phyloP scores from a whole-genome alignment of 2,329 filamentous ascomycete genomes.

The Penicillium vulpinum region DNA sequence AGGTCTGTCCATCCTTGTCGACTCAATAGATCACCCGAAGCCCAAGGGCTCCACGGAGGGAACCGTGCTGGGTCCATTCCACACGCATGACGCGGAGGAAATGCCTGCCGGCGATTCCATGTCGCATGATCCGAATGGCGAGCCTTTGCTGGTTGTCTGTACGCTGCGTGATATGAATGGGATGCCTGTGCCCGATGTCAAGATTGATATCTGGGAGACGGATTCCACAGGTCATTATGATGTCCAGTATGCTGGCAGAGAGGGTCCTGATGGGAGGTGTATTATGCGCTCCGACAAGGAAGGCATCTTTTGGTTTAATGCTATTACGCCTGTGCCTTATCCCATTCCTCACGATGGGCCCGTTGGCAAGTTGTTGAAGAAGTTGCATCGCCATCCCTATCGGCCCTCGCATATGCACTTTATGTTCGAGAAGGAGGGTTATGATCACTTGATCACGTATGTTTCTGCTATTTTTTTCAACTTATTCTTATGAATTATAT shows the following conservation, averaged over 20 bases:
- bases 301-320: constrained; percentile 81
- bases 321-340: constrained; percentile 81
- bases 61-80: constrained; percentile 78
- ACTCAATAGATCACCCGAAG: constrained; percentile 82
- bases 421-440: constrained; percentile 80
- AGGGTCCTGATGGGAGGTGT: constrained; percentile 69
- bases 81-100: constrained; percentile 71
- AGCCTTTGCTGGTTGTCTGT: constrained; percentile 72
- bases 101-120: constrained; percentile 60
- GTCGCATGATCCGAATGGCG: constrained; percentile 67
- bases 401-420: constrained; percentile 81
- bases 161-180: constrained; percentile 66
- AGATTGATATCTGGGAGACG: constrained; percentile 83
- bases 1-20: constrained; percentile 75
- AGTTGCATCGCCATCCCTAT: constrained; percentile 72
- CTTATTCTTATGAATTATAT: background rate
- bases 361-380: constrained; percentile 68
- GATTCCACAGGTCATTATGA: constrained; percentile 80
- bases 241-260: constrained; percentile 68
- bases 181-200: constrained; percentile 63
- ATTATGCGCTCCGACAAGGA: constrained; percentile 68
- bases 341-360: constrained; percentile 83
- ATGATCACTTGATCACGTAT: constrained; percentile 79
- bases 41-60: constrained; percentile 70
- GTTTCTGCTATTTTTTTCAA: constrained; percentile 36